Base-by-base conservation (phyloP, 352 stramenopile species). In the Pythium scleroteichum region DNA sequence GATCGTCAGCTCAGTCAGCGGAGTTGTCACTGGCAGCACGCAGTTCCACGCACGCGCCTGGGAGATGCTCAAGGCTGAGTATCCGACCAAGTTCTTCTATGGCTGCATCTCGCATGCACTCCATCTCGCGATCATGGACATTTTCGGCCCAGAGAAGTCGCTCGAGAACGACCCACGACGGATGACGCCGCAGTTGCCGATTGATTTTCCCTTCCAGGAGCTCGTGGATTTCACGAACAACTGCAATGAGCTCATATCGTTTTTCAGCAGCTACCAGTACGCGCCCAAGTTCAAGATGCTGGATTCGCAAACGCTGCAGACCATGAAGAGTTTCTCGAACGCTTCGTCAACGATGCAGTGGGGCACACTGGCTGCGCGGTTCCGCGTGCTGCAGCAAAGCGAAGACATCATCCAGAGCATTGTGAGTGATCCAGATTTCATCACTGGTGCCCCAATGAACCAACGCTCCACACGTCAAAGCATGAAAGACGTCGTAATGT, bases 51-150 rank as follows among this genome's bases (percentile, higher is more conserved):
- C 79, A 13, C 73, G 77, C 38, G 82, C 84, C 4, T 94, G 84
- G 84, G 80, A 92, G 67, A 83, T 92, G 74, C 78, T 94, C 35
- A 94, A 94, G 59, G 74, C 71, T 2, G 82, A 94, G 62, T 92
- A 86, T 55, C 84, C 84, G 44, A 92, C 84, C 50, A 94, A 92
- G 66, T 94, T 94, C 51, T 94, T 94, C 59, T 94, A 94, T 42
- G 84, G 84, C 6, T 94, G 84, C 54, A 91, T 90, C 64, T 88
- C 78, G 17, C 80, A 94, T 49, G 84, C 84, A 24, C 72, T 94
- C 2, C 82, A 94, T 44, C 54, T 94, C 39, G 79, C 76, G 24
- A 90, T 94, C 56, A 88, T 87, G 78, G 84, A 94, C 59, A 88
- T 94, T 40, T 92, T 94, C 52, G 79, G 81, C 0, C 78, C 82